Conservation (phyloP, 495 filamentous ascomycete species). For the Antarctomyces pellizariae region DNA sequence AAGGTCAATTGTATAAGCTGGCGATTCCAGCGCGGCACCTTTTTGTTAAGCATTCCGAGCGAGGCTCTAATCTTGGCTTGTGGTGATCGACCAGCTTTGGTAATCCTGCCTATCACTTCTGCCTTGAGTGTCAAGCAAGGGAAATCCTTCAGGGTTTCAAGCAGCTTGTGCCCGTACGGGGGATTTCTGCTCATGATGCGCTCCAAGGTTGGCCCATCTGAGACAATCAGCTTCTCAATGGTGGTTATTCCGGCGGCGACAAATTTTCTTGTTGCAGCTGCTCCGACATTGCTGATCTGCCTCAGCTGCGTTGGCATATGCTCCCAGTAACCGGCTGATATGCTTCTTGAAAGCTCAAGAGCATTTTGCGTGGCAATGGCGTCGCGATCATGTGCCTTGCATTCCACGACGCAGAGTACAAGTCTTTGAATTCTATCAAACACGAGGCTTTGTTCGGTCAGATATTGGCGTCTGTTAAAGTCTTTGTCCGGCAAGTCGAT, state of each 20-base stretch:
- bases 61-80: slow-evolving; percentile 35
- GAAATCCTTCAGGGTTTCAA: slow-evolving; percentile 41
- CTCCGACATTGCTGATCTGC: slow-evolving; percentile 65
- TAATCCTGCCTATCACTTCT: slow-evolving; percentile 12
- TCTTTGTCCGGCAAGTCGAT: slow-evolving; percentile 49
- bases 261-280: slow-evolving; percentile 55
- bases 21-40: slow-evolving; percentile 33
- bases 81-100: slow-evolving; percentile 14
- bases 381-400: slow-evolving; percentile 43
- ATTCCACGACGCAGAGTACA: slow-evolving; percentile 71
- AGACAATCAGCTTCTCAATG: slow-evolving; percentile 44
- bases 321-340: slow-evolving; percentile 71
- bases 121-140: slow-evolving; percentile 41
- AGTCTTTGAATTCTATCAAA: slow-evolving; percentile 55
- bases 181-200: slow-evolving; percentile 53
- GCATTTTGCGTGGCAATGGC: slow-evolving; percentile 41
- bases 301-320: slow-evolving; percentile 63
- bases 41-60: slow-evolving; percentile 51
- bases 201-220: slow-evolving; percentile 51
- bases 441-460: slow-evolving; percentile 44
- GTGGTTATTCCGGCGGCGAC: slow-evolving; percentile 43
- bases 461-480: slow-evolving; percentile 31
- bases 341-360: slow-evolving; percentile 54
- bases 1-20: slow-evolving; percentile 46
- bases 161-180: slow-evolving; percentile 53